Conservation (phyloP, 352 stramenopile genomes). For the Phytophthora sp. region DNA sequence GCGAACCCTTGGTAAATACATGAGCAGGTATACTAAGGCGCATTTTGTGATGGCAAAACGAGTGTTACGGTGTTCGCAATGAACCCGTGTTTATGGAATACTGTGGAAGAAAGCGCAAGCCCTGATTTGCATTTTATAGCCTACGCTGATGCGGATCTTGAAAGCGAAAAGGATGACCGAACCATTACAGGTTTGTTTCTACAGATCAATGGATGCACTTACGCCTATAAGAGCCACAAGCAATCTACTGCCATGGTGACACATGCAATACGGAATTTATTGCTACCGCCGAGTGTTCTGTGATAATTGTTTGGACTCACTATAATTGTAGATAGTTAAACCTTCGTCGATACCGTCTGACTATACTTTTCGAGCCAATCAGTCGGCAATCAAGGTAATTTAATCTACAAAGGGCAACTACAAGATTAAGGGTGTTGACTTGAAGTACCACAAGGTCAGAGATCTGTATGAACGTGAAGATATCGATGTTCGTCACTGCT, state of each 20-base stretch:
- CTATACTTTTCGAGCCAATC: too few species aligned
- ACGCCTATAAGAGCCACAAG: slow-evolving; percentile 14
- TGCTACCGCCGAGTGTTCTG: too few species aligned
- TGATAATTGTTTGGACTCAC: slow-evolving; percentile 15
- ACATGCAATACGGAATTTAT: slow-evolving; percentile 7
- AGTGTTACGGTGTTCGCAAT: neutral
- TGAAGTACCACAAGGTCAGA: too few species aligned
- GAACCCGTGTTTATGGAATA: slow-evolving; percentile 6
- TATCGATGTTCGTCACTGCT: too few species aligned
- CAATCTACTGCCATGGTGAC: slow-evolving; percentile 8
- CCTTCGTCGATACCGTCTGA: too few species aligned
- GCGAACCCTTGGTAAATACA: slow-evolving; percentile 7
- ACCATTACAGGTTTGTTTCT: slow-evolving; percentile 11
- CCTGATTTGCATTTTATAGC: slow-evolving; percentile 17
- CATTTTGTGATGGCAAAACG: slow-evolving; percentile 15
- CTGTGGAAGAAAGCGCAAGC: slow-evolving; percentile 1
- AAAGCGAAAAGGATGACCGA: slow-evolving; percentile 15
- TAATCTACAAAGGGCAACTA: too few species aligned
- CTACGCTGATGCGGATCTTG: slow-evolving; percentile 17
- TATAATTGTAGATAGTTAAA: too few species aligned
- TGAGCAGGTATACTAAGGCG: slow-evolving; percentile 13
- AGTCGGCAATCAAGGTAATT: too few species aligned
- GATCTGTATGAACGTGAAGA: too few species aligned
- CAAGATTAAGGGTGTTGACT: too few species aligned
- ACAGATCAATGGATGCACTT: slow-evolving; percentile 17